Conservation (phyloP, 352 stramenopile genomes). For the Nothophytophthora sp. region DNA sequence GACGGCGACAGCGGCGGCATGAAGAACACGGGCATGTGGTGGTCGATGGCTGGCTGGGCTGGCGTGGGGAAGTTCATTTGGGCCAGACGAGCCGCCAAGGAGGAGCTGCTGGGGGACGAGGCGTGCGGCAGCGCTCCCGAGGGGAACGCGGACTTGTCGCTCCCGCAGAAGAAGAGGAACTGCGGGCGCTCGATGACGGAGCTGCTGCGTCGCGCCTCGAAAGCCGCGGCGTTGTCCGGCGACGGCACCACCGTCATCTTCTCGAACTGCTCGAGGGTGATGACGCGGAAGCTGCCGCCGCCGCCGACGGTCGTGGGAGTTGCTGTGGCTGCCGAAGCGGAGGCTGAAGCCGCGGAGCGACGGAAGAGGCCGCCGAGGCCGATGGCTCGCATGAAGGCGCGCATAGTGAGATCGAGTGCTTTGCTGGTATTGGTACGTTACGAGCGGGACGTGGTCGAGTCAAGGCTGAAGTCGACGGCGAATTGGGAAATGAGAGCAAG, state of each 20-base stretch:
- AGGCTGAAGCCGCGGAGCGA: constrained; percentile 11
- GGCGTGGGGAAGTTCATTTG: constrained; percentile 27
- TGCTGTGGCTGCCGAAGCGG: neutral
- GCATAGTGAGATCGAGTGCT: constrained; percentile 38
- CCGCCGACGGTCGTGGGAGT: constrained; percentile 4
- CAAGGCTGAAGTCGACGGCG: constrained; percentile 7
- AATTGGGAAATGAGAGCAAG: constrained; percentile 36
- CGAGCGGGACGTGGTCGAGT: constrained; percentile 20
- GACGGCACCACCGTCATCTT: constrained; percentile 19
- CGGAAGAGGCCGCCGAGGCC: constrained; percentile 62
- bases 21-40: constrained; percentile 80
- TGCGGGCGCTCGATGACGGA: constrained; percentile 50
- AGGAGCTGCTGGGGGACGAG: constrained; percentile 19
- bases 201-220: constrained; percentile 32
- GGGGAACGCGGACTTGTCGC: constrained; percentile 37
- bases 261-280: constrained; percentile 40
- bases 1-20: constrained; percentile 27
- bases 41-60: constrained; percentile 47
- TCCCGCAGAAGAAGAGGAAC: constrained; percentile 82
- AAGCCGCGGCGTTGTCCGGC: constrained; percentile 13
- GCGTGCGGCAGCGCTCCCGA: constrained; percentile 20
- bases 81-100: constrained; percentile 20
- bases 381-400: constrained; percentile 66
- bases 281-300: constrained; percentile 30
- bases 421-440: constrained; percentile 11